Base-by-base conservation (phyloP, 306 rosid genomes). In the Astragalus glycyphyllos region DNA sequence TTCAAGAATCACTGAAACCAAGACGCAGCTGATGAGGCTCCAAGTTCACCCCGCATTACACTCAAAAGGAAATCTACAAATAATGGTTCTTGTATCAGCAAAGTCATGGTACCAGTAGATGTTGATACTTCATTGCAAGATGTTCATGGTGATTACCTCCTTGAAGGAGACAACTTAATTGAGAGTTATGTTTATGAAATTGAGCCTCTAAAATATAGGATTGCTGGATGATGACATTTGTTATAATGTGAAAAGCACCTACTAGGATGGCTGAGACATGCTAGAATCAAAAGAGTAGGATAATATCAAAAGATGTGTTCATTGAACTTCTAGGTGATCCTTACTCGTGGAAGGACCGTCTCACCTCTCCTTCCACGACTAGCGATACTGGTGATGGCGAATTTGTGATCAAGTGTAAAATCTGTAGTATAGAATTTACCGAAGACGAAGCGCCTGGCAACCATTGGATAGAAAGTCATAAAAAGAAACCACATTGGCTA, bases 391-490 rank as follows among this genome's bases (percentile, higher is more conserved):
- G 67, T 68, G 82, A 72, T 20, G 38, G 60, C 74, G 92, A 84
- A 20, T 76, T 70, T 67, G 40, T 44, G 42, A 81, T 81, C 54
- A 69, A 79, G 76, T 88, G 98, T 84, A 93, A 85, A 86, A 71
- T 88, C 50, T 93, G 97, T 74, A 75, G 73, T 0, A 80, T 76
- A 57, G 85, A 77, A 77, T 90, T 84, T 87, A 48, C 71, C 56
- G 86, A 90, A 60, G 90, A 81, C 63, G 79, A 79, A 80, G 74
- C 84, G 41, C 90, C 90, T 63, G 89, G 92, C 49, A 65, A 55
- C 68, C 98, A 93, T 85, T 90, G 94, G 92, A 93, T 88, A 92
- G 89, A 85, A 10, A 71, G 68, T 81, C 97, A 90, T 86, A 84
- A 85, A 78, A 87, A 81, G 86, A 96, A 93, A 87, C 90, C 97